These are phyloP conservation scores for Mychonastes homosphaera DNA, from an alignment of 139 green algal species.

Conservation along the genomic window DNA sequence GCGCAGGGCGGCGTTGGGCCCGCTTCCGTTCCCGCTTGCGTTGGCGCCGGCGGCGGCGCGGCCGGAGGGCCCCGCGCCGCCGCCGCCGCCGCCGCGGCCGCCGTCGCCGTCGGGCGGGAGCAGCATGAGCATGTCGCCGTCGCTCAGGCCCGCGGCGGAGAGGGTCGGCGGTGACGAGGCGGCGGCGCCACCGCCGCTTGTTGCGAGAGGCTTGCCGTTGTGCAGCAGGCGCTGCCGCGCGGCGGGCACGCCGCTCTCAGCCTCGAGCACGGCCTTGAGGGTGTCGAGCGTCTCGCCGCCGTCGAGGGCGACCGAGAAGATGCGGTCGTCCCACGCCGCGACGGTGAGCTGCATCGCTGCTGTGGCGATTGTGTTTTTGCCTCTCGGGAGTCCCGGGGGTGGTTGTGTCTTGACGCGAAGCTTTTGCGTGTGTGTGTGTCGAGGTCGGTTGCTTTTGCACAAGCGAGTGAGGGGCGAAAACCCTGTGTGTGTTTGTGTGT, in stretches of 20 bases:
- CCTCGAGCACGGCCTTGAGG: constrained; percentile 71
- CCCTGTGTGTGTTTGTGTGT: too few species aligned
- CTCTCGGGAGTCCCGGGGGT: too few species aligned
- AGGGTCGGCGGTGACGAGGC: too few species aligned
- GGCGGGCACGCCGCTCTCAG: constrained; percentile 45
- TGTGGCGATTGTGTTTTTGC: neutral
- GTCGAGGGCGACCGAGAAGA: constrained; percentile 55
- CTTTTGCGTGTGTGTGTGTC: too few species aligned
- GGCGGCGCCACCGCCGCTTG: too few species aligned
- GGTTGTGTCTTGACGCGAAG: too few species aligned
- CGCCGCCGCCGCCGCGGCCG: constrained; percentile 1
- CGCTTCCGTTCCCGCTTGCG: constrained; percentile 9
- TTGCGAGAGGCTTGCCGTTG: constrained; percentile 27
- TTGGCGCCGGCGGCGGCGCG: constrained; percentile 4
- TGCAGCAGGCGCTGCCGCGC: constrained; percentile 47
- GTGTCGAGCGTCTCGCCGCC: constrained; percentile 33
- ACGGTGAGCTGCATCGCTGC: constrained; percentile 43
- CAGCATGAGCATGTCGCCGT: constrained; percentile 56
- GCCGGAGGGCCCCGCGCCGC: neutral
- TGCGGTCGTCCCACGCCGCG: constrained; percentile 28
- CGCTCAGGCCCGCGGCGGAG: constrained; percentile 24
- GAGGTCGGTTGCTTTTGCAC: too few species aligned
- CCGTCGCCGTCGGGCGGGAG: constrained; percentile 5
- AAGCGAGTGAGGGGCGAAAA: too few species aligned
- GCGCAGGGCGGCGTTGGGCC: constrained; percentile 10